A percentile compares a stretch with the other conserved stretches of the same genome.
Evolutionary conservation across 2,329 filamentous ascomycete genomes (phyloP).

Genomic region (Phialocephala sp.): DNA sequence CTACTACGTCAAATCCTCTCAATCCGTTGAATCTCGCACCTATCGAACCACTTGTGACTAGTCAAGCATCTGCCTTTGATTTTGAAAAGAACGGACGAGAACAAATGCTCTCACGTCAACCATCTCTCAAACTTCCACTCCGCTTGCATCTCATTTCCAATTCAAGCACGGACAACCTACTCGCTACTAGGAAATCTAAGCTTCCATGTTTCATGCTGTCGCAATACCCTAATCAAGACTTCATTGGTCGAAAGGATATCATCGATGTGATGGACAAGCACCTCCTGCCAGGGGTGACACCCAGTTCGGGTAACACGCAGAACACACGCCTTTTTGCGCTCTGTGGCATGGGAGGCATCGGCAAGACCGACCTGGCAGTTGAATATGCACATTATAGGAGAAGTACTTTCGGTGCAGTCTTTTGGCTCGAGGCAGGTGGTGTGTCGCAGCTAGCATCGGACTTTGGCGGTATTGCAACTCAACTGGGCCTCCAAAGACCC

Average conservation of each 20-base stretch:
- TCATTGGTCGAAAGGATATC: constrained; percentile 10
- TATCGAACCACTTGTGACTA: too few relatives aligned
- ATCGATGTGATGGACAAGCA: constrained; percentile 11
- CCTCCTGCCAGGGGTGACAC: constrained; percentile 1
- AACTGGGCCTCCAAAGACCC: constrained; percentile 11
- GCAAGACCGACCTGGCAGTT: constrained; percentile 36
- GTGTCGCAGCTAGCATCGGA: constrained; percentile 15
- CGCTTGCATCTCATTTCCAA: too few relatives aligned
- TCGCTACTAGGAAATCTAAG: too few relatives aligned
- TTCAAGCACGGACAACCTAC: too few relatives aligned
- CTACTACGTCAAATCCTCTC: too few relatives aligned
- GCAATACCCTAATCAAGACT: too few relatives aligned
- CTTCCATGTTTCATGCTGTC: too few relatives aligned
- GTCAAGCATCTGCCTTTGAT: too few relatives aligned
- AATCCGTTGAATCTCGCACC: too few relatives aligned
- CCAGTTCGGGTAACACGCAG: background rate
- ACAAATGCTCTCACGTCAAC: too few relatives aligned
- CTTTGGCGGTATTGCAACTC: constrained; percentile 12
- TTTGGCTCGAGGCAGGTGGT: constrained; percentile 33
- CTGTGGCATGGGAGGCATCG: constrained; percentile 36
- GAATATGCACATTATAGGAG: constrained; percentile 30
- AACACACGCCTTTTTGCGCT: constrained; percentile 27
- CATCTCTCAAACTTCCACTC: too few relatives aligned
- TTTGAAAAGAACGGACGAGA: too few relatives aligned
- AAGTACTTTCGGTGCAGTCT: constrained; percentile 30